These are phyloP conservation scores for Sungouiozyma intestinalis DNA, from an alignment of 805 yeast species.

Conservation along the genomic window DNA sequence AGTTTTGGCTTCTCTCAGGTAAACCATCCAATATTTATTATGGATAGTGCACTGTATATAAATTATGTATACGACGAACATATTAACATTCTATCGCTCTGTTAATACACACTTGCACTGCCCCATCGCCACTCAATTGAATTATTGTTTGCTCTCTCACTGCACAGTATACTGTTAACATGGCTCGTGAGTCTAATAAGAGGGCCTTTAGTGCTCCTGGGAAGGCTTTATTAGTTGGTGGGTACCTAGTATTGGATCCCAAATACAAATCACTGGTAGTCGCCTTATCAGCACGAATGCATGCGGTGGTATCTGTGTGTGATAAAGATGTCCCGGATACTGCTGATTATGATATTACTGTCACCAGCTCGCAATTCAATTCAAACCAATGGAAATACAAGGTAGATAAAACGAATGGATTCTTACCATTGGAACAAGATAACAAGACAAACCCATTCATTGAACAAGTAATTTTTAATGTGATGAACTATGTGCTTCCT, in stretches of 20 bases:
- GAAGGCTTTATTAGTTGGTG: conserved; percentile 89
- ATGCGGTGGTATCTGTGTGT: conserved; percentile 41
- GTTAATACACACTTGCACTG: too few species aligned
- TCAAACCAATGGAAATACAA: conserved; percentile 60
- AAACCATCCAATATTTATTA: too few species aligned
- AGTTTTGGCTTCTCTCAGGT: too few species aligned
- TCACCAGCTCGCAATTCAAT: conserved; percentile 68
- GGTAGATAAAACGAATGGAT: conserved; percentile 14
- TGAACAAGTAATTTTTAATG: conserved; percentile 47
- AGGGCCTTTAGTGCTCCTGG: conserved; percentile 87
- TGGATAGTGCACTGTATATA: too few species aligned
- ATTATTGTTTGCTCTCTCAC: too few species aligned
- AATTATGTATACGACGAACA: too few species aligned
- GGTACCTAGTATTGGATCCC: conserved; percentile 82
- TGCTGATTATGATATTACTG: conserved; percentile 30
- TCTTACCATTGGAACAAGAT: conserved; percentile 22
- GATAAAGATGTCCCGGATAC: conserved; percentile 5
- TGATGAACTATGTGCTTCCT: conserved; percentile 42
- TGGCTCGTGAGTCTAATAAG: neutral
- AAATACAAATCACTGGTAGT: conserved; percentile 66
- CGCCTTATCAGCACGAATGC: conserved; percentile 85
- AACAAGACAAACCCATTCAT: conserved; percentile 59
- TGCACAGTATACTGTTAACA: too few species aligned
- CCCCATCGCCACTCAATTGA: too few species aligned
- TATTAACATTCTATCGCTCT: too few species aligned